A percentile compares a stretch with the other conserved stretches of the same genome.
phyloP scores from a whole-genome alignment of 192 early-diverging fungal genomes.

The Powellomyces hirtus region DNA sequence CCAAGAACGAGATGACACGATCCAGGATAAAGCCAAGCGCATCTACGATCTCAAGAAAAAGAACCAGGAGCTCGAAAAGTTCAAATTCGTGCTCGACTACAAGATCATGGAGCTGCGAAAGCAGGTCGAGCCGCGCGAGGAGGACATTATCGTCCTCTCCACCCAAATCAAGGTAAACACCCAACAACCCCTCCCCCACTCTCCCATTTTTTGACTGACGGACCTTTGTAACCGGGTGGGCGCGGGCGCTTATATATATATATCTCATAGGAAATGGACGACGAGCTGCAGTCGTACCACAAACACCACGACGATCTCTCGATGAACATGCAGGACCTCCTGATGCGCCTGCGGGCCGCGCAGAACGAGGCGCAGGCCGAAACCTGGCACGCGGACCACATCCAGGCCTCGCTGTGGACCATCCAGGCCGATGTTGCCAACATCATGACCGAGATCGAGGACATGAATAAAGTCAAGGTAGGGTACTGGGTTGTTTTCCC shows the following conservation, averaged over 20 bases:
- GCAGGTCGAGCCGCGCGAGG: conserved; percentile 63
- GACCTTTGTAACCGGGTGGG: no score
- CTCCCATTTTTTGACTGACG: no score
- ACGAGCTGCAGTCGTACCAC: conserved; percentile 57
- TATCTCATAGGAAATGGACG: conserved; percentile 54
- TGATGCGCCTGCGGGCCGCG: conserved; percentile 53
- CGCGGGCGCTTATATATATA: no score
- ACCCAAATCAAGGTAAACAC: conserved; percentile 56
- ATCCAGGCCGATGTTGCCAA: conserved; percentile 59
- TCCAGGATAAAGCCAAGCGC: conserved; percentile 63
- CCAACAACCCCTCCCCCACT: neutral
- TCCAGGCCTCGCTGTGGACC: conserved; percentile 36
- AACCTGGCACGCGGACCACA: conserved; percentile 24
- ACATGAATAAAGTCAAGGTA: conserved; percentile 60
- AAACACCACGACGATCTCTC: conserved; percentile 52
- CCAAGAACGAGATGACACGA: conserved; percentile 63
- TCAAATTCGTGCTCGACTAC: conserved; percentile 69
- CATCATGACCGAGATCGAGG: conserved; percentile 50
- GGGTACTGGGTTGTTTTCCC: neutral
- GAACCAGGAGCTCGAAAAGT: conserved; percentile 69
- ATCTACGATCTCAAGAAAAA: conserved; percentile 69
- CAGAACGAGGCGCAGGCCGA: conserved; percentile 56
- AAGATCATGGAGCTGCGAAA: conserved; percentile 65
- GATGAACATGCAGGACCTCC: conserved; percentile 52
- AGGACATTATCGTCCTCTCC: conserved; percentile 56